These are phyloP conservation scores for Chlorella sp. DNA, from an alignment of 139 green algal species.

Conservation along the genomic window DNA sequence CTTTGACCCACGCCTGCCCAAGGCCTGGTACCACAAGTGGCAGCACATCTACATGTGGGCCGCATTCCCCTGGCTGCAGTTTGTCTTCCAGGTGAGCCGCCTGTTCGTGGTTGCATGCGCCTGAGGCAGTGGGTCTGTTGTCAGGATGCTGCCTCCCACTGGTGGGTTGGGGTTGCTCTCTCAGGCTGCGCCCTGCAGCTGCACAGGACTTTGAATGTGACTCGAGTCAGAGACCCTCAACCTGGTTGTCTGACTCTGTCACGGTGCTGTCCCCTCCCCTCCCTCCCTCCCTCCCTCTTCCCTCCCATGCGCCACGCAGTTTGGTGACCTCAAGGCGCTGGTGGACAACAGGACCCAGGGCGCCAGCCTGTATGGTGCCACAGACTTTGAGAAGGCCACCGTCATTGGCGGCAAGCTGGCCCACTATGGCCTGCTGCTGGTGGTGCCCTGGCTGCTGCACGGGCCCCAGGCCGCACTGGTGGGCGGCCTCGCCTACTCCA, in stretches of 20 bases:
- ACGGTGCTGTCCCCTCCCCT: too few species aligned
- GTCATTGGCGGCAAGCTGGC: conserved; percentile 66
- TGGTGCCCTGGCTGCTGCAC: conserved; percentile 43
- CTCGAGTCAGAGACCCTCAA: too few species aligned
- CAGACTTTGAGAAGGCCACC: conserved; percentile 44
- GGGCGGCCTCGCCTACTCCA: conserved; percentile 36
- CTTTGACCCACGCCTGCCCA: conserved; percentile 67
- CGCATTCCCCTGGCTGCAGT: conserved; percentile 67
- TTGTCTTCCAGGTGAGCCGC: conserved; percentile 73
- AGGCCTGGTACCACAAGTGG: conserved; percentile 68
- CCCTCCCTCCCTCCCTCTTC: too few species aligned
- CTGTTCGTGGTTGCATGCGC: too few species aligned
- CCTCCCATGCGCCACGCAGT: too few species aligned
- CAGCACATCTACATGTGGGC: conserved; percentile 71
- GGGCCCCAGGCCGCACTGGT: conserved; percentile 33
- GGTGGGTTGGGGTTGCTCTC: too few species aligned
- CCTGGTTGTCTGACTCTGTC: too few species aligned
- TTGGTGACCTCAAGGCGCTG: conserved; percentile 49
- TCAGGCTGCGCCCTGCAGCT: too few species aligned
- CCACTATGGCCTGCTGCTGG: conserved; percentile 67
- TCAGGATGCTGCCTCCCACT: too few species aligned
- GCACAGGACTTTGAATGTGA: too few species aligned
- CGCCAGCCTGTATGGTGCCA: conserved; percentile 62
- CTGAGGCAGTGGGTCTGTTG: too few species aligned
- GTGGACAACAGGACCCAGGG: conserved; percentile 52